Base-by-base conservation (phyloP, 306 rosid species). In the Luffa acutangula region DNA sequence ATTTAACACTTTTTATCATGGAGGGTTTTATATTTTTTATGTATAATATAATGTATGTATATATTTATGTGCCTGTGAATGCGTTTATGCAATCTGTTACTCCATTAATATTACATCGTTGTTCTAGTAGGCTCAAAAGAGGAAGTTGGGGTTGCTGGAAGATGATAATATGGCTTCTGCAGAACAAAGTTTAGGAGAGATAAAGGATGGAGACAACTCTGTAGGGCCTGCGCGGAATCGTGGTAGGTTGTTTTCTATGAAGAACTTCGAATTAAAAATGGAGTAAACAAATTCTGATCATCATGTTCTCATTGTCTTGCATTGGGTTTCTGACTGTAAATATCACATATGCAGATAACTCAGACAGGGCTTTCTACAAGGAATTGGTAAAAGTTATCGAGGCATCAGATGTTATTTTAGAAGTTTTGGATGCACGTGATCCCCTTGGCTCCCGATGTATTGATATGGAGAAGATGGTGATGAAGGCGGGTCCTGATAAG, bases 351-450 rank as follows among this genome's bases (percentile, higher is more conserved):
- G 33, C 79, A 86, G 99, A 93, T 57, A 87, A 75, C 86, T 83
- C 94, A 0, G 99, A 91, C 75, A 89, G 89, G 81, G 92, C 92
- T 73, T 96, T 96, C 83, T 93, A 90, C 89, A 91, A 88, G 86
- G 99, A 96, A 82, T 85, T 96, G 86, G 96, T 85, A 10, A 89
- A 90, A 83, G 97, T 96, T 46, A 87, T 96, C 64, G 98, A 93
- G 31, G 94, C 89, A 15, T 96, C 99, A 25, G 98, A 96, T 88
- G 99, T 96, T 31, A 87, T 96, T 87, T 78, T 96, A 82, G 99
- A 96, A 81, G 99, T 96, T 48, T 92, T 96, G 83, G 99, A 96
- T 86, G 99, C 99, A 65, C 90, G 99, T 21, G 99, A 96, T 83
- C 99, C 99, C 25, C 83, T 96, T 79, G 99, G 99, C 78, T 91